phyloP scores from a whole-genome alignment of 176 grass and related monocot species.

The Ampelocalamus luodianensis region DNA sequence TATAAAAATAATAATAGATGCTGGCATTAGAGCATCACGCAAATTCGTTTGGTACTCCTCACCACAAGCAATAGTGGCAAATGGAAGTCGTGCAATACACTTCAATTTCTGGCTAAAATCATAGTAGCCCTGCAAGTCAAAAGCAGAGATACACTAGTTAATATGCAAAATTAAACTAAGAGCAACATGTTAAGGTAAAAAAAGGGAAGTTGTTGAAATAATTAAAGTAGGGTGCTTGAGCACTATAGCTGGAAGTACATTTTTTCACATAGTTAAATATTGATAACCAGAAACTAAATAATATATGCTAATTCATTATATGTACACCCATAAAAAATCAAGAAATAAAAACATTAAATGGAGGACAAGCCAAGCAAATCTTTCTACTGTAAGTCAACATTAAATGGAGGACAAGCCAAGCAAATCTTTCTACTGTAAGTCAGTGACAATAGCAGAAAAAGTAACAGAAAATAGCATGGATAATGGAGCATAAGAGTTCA shows the following conservation, averaged over 20 bases:
- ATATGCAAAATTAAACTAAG: slow-evolving; percentile 23
- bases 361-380: neutral
- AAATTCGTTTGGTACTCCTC: slow-evolving; percentile 41
- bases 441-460: neutral
- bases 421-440: neutral
- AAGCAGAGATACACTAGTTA: slow-evolving; percentile 25
- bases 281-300: neutral
- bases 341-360: neutral
- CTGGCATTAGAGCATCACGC: slow-evolving; percentile 13
- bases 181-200: neutral
- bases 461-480: neutral
- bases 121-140: slow-evolving; percentile 82
- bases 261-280: neutral
- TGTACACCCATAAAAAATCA: neutral
- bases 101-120: slow-evolving; percentile 95
- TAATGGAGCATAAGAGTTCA: neutral
- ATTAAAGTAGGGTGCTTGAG: slow-evolving; percentile 10
- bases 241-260: neutral
- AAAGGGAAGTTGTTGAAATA: neutral
- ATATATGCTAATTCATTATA: slow-evolving; percentile 7
- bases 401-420: neutral
- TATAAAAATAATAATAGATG: slow-evolving; percentile 26
- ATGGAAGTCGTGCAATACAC: slow-evolving; percentile 77
- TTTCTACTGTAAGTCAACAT: neutral
- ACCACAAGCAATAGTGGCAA: slow-evolving; percentile 82